A percentile compares a stretch with the other conserved stretches of the same genome.
Evolutionary conservation across 1,139 yeast genomes (phyloP).

Genomic region (Kodamaea ohmeri): DNA sequence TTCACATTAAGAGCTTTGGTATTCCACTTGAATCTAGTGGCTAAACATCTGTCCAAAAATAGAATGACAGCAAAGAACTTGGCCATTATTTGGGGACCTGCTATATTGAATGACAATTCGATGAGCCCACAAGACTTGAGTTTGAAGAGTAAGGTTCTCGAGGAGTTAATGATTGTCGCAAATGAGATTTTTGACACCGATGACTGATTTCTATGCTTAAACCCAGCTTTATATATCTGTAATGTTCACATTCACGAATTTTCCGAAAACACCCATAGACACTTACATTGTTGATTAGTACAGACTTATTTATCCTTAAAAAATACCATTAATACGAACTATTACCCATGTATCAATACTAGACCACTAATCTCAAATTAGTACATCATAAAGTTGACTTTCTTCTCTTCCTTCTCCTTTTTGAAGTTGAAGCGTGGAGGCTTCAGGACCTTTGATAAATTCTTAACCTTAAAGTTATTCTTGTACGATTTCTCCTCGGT

Average conservation of each 20-base stretch:
- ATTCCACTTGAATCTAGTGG: constrained; percentile 79
- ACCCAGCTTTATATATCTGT: too few relatives aligned
- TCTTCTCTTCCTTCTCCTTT: constrained; percentile 13
- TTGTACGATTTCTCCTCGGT: constrained; percentile 18
- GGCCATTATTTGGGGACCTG: constrained; percentile 95
- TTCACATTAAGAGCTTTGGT: constrained; percentile 82
- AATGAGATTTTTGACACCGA: constrained; percentile 81
- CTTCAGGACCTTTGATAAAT: constrained; percentile 23
- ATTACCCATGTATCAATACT: not conserved
- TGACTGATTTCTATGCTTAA: constrained; percentile 19
- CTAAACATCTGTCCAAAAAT: constrained; percentile 59
- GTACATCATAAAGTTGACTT: constrained; percentile 17
- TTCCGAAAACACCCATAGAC: not conserved
- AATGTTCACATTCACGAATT: not conserved
- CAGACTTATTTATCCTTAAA: too few relatives aligned
- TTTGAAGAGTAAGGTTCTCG: constrained; percentile 77
- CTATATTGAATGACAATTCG: constrained; percentile 63
- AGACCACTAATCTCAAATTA: not conserved
- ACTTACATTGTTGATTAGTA: too few relatives aligned
- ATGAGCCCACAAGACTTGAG: constrained; percentile 75
- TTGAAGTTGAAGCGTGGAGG: constrained; percentile 33
- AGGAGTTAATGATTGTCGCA: constrained; percentile 80
- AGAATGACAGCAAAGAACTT: constrained; percentile 79
- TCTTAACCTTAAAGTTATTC: constrained; percentile 31
- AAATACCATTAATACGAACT: too few relatives aligned